These are phyloP conservation scores for Nissolia schottii DNA, from an alignment of 306 rosid species.

Conservation along the genomic window DNA sequence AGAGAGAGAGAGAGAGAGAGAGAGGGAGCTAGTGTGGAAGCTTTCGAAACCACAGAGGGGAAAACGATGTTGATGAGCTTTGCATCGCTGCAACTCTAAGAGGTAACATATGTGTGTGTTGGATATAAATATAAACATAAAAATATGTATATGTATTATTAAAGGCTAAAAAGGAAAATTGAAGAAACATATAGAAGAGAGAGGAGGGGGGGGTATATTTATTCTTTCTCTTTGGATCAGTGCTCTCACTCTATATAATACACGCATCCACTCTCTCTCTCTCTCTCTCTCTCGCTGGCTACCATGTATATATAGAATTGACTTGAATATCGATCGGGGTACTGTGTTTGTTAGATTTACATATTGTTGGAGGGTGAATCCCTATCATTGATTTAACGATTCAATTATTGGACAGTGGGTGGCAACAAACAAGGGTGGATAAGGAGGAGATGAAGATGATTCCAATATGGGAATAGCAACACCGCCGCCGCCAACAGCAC, in stretches of 20 bases:
- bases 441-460: not conserved
- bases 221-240: conserved; percentile 8
- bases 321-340: too few species aligned
- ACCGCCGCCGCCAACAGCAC: conserved; percentile 27
- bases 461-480: conserved; percentile 61
- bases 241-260: not conserved
- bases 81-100: conserved; percentile 59
- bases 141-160: too few species aligned
- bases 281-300: not conserved
- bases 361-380: conserved; percentile 20
- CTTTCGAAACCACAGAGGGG: conserved; percentile 61
- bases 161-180: conserved; percentile 40
- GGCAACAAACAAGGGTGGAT: too few species aligned
- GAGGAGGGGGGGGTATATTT: not conserved
- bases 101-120: conserved; percentile 44
- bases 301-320: not conserved
- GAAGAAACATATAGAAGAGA: conserved; percentile 16
- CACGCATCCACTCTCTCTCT: not conserved
- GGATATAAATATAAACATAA: not conserved
- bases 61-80: conserved; percentile 80
- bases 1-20: conserved; percentile 14
- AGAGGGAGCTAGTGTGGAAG: conserved; percentile 35
- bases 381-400: not conserved
- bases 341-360: conserved; percentile 6
- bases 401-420: conserved; percentile 12